These are phyloP conservation scores for Cyclotella cryptica DNA, from an alignment of 108 stramenopile genomes.

Conservation along the genomic window DNA sequence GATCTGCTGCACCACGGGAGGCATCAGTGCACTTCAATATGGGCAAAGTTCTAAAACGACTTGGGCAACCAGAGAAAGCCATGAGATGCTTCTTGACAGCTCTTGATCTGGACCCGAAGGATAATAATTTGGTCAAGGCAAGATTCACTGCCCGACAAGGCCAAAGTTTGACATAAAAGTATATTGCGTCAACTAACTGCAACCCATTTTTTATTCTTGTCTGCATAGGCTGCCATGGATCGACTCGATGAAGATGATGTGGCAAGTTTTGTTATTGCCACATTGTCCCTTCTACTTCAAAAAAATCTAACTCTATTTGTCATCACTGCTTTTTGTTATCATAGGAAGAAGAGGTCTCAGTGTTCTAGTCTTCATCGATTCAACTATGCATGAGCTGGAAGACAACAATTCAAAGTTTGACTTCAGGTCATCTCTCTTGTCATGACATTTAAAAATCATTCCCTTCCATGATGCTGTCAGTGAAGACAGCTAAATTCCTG, in stretches of 20 bases:
- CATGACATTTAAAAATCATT: too few relatives aligned
- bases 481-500: too few relatives aligned
- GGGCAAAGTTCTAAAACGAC: constrained; percentile 94
- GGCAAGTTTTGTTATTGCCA: not conserved
- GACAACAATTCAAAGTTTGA: too few relatives aligned
- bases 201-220: not conserved
- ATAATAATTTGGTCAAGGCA: constrained; percentile 91
- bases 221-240: constrained; percentile 58
- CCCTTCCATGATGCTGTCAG: too few relatives aligned
- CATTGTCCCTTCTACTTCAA: not conserved
- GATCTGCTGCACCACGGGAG: constrained; percentile 93
- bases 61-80: constrained; percentile 90
- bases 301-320: not conserved
- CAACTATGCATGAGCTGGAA: too few relatives aligned
- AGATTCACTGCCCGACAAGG: not conserved
- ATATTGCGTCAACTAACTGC: too few relatives aligned
- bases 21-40: constrained; percentile 94
- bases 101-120: constrained; percentile 96
- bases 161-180: too few relatives aligned
- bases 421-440: too few relatives aligned
- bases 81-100: constrained; percentile 95
- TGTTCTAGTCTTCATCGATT: not conserved
- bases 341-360: constrained; percentile 4
- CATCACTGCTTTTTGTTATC: not conserved
- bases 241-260: constrained; percentile 89